Evolutionary conservation across 768 basidiomycete genomes (phyloP), one percentile per base, ranked within the genome.

Genomic region (Exsudoporus frostii): DNA sequence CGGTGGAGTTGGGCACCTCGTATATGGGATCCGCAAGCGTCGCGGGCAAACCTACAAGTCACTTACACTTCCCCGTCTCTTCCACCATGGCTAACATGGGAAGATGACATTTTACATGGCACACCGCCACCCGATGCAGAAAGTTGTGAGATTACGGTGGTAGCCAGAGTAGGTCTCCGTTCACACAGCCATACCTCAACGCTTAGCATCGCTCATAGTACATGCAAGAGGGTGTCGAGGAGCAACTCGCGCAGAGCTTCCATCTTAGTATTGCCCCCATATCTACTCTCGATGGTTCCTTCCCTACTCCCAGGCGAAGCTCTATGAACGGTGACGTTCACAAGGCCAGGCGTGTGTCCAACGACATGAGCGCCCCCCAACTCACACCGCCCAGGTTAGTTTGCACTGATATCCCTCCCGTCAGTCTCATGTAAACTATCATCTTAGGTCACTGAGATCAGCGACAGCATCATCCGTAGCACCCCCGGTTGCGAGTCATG

Each of bases 21-120:
- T 56, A 85, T 99, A 40, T 98, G 95, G 93, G 95, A 98, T 74
- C 97, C 96, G 7, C 95, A 98, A 69, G 87, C 86, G 38, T 86
- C 90, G 13, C 85, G 89, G 62, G 76, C 85, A 51, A 90, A 88
- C 64, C 74, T 93, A 58, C 80, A 84, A 42, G 90, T 96, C 32
- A 75, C 78, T 15, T 98, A 89, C 64, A 83, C 77, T 59, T 95
- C 92, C 1, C 90, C 94, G 15, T 76, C 73, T 33, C 77, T 96
- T 13, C 96, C 96, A 1, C 61, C 82, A 0, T 99, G 96, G 96
- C 73, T 99, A 27, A 75, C 77, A 14, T 98, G 95, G 94, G 85
- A 88, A 59, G 83, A 84, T 45, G 90, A 92, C 55, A 82, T 85
- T 46, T 76, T 98, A 19, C 83, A 83, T 32, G 96, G 96, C 22